Evolutionary conservation across 139 green algal genomes (phyloP).

Genomic region (Tetraselmis chui): DNA sequence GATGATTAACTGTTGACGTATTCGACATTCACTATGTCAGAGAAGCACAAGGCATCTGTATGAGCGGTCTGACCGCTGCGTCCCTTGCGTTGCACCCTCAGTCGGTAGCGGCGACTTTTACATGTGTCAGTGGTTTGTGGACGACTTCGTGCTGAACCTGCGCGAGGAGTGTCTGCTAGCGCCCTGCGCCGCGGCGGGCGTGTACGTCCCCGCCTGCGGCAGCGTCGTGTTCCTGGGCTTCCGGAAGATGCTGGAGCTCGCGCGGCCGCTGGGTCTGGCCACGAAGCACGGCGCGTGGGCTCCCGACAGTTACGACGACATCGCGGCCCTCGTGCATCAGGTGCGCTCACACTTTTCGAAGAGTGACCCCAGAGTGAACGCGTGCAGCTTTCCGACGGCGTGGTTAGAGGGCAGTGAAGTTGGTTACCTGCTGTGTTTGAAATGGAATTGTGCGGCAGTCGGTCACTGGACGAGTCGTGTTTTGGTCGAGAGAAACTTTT

Average conservation of each 20-base stretch:
- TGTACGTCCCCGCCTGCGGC: background rate
- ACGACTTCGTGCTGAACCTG: conserved; percentile 8
- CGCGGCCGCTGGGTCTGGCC: background rate
- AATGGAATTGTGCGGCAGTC: too few species aligned
- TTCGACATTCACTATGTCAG: too few species aligned
- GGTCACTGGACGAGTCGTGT: too few species aligned
- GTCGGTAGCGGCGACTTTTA: conserved; percentile 10
- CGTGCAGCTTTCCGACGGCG: too few species aligned
- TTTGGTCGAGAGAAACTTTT: too few species aligned
- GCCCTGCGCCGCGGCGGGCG: conserved; percentile 3
- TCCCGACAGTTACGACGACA: conserved; percentile 1
- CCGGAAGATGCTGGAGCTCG: conserved; percentile 6
- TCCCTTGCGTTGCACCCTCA: background rate
- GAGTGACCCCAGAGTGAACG: too few species aligned
- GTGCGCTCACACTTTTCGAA: too few species aligned
- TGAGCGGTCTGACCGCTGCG: too few species aligned
- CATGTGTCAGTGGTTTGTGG: conserved; percentile 7
- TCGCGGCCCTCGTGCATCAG: background rate
- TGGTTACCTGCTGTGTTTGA: too few species aligned
- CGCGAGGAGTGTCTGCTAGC: background rate
- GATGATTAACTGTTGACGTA: too few species aligned
- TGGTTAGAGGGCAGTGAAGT: too few species aligned
- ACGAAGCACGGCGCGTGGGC: conserved; percentile 2
- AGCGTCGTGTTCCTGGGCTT: background rate
- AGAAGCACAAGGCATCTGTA: too few species aligned